These are phyloP conservation scores for Hypericum androsaemum DNA, from an alignment of 345 rosid genomes.

Conservation along the genomic window DNA sequence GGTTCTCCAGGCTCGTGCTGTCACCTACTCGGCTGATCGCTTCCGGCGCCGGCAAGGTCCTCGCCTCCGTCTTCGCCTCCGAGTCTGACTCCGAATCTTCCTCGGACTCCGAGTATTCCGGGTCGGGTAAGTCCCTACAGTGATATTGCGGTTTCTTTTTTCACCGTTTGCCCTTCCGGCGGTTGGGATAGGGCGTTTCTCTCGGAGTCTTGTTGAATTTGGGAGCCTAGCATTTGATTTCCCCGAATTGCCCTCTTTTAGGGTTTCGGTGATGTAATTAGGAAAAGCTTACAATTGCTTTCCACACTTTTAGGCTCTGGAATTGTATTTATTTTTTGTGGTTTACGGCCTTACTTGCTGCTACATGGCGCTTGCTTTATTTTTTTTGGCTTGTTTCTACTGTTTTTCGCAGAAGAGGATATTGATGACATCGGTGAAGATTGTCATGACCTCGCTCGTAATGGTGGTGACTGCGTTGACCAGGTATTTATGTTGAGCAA, in stretches of 20 bases:
- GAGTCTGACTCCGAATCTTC: constrained; percentile 48
- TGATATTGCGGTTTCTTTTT: neutral
- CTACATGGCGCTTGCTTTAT: neutral
- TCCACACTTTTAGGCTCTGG: no score
- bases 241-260: no score
- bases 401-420: constrained; percentile 35
- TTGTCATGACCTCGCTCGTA: constrained; percentile 18
- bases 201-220: no score
- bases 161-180: no score
- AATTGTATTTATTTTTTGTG: no score
- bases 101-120: constrained; percentile 34
- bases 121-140: constrained; percentile 30
- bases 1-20: constrained; percentile 66
- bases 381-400: neutral
- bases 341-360: no score
- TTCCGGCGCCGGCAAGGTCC: constrained; percentile 60
- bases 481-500: constrained; percentile 23
- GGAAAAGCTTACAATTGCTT: no score
- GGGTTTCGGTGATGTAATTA: no score
- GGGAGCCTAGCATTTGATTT: no score
- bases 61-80: constrained; percentile 54
- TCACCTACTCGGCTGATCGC: constrained; percentile 74
- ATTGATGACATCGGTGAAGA: constrained; percentile 27
- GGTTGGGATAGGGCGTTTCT: no score
- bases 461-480: constrained; percentile 22